A percentile compares a stretch with the other conserved stretches of the same genome.
phyloP scores from a whole-genome alignment of 257 asterid genomes.

The Salvia splendens region DNA sequence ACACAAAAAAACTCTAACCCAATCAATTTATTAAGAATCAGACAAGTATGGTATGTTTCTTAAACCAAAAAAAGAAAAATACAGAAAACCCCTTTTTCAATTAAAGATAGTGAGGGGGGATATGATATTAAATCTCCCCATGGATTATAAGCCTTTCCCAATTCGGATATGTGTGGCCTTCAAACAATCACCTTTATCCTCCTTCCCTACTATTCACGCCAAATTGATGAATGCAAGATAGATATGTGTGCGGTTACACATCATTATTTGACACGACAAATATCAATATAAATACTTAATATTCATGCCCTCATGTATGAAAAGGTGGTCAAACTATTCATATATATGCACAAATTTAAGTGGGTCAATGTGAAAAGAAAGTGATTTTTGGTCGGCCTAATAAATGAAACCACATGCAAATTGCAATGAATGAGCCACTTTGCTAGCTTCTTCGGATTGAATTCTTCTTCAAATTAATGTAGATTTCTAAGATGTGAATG shows the following conservation, averaged over 20 bases:
- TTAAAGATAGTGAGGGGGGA: not conserved
- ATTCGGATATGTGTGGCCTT: constrained; percentile 1
- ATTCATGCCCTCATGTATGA: constrained; percentile 7
- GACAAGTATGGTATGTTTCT: not conserved
- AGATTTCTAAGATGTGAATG: no score
- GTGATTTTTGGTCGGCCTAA: constrained; percentile 22
- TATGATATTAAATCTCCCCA: no score
- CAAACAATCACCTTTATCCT: constrained; percentile 5
- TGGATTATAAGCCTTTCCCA: not conserved
- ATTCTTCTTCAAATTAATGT: not conserved
- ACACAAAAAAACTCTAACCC: not conserved
- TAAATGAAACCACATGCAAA: constrained; percentile 54
- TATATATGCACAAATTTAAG: not conserved
- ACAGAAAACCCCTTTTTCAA: no score
- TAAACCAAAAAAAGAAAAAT: no score
- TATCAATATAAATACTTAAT: not conserved
- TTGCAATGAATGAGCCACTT: constrained; percentile 20
- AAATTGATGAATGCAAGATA: not conserved
- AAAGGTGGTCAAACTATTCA: not conserved
- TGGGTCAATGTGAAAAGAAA: constrained; percentile 35
- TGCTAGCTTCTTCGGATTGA: not conserved
- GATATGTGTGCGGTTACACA: not conserved
- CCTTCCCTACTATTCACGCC: constrained; percentile 12
- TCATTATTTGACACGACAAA: constrained; percentile 5
- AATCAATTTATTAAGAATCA: not conserved